A percentile compares a stretch with the other conserved stretches of the same genome.
These are phyloP conservation scores for Alliaria petiolata DNA, from an alignment of 345 rosid genomes.

Conservation along the genomic window DNA sequence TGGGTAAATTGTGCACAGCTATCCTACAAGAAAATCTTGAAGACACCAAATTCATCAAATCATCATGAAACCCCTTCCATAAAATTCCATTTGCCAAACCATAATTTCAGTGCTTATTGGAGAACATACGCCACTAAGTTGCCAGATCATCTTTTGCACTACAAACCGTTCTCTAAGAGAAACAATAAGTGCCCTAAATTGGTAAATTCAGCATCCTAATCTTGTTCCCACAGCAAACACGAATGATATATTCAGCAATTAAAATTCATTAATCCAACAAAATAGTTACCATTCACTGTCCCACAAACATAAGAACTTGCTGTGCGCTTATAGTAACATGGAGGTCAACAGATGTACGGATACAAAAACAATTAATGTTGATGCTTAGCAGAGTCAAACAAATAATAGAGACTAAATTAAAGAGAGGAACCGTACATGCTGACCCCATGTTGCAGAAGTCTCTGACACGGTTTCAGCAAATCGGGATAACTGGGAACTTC, in stretches of 20 bases:
- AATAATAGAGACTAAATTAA: neutral
- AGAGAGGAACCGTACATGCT: slow-evolving; percentile 39
- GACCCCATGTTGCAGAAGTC: slow-evolving; percentile 58
- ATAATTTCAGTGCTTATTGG: neutral
- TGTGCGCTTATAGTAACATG: neutral
- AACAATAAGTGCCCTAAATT: neutral
- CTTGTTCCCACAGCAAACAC: slow-evolving; percentile 4
- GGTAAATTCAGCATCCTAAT: neutral
- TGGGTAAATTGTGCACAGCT: neutral
- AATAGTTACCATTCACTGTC: neutral
- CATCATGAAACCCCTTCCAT: slow-evolving; percentile 12
- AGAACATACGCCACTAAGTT: slow-evolving; percentile 1
- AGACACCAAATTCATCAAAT: neutral
- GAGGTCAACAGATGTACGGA: slow-evolving; percentile 2
- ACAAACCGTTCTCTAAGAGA: slow-evolving; percentile 5
- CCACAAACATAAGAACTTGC: slow-evolving; percentile 1
- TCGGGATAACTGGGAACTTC: slow-evolving; percentile 97
- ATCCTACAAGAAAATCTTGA: neutral
- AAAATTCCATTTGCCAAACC: slow-evolving; percentile 2
- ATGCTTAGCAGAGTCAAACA: slow-evolving; percentile 1
- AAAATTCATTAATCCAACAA: neutral
- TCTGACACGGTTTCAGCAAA: slow-evolving; percentile 83
- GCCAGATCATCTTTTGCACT: neutral
- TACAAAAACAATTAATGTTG: neutral
- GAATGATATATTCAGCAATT: neutral